These are phyloP conservation scores for Zygosaccharomyces pseudobailii DNA, from an alignment of 1,139 yeast genomes.

Conservation along the genomic window DNA sequence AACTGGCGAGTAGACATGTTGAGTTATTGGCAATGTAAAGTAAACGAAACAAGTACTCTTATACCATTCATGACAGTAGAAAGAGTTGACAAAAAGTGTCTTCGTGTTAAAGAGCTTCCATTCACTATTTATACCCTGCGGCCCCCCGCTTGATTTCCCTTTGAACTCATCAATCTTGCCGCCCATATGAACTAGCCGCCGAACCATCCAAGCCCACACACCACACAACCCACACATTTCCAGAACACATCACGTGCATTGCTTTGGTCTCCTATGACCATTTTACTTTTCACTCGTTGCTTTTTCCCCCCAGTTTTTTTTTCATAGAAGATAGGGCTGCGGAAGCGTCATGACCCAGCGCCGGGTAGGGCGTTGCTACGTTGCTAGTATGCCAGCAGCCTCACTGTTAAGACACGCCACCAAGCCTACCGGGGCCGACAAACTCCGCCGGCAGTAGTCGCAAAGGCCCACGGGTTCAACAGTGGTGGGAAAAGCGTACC, in stretches of 20 bases:
- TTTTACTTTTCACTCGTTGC: not conserved
- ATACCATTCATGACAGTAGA: not conserved
- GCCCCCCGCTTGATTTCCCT: not conserved
- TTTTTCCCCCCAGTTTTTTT: not conserved
- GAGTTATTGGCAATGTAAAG: not conserved
- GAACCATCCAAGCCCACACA: too few species aligned
- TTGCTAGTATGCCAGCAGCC: not conserved
- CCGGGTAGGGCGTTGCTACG: not conserved
- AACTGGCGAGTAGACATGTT: slow-evolving; percentile 29
- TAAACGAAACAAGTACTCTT: too few species aligned
- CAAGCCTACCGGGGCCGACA: not conserved
- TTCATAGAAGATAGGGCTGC: too few species aligned
- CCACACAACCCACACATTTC: too few species aligned
- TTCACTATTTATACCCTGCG: not conserved
- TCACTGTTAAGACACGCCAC: not conserved
- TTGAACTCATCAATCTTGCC: not conserved
- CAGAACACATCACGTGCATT: too few species aligned
- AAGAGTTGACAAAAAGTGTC: not conserved
- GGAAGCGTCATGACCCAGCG: not conserved
- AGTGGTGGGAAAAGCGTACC: too few species aligned
- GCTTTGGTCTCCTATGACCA: too few species aligned
- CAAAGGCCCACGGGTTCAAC: not conserved
- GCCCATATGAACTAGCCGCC: not conserved
- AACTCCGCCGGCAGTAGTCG: not conserved
- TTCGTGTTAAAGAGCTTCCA: not conserved